These are phyloP conservation scores for Eutrema yunnanense DNA, from an alignment of 345 rosid species.

Conservation along the genomic window DNA sequence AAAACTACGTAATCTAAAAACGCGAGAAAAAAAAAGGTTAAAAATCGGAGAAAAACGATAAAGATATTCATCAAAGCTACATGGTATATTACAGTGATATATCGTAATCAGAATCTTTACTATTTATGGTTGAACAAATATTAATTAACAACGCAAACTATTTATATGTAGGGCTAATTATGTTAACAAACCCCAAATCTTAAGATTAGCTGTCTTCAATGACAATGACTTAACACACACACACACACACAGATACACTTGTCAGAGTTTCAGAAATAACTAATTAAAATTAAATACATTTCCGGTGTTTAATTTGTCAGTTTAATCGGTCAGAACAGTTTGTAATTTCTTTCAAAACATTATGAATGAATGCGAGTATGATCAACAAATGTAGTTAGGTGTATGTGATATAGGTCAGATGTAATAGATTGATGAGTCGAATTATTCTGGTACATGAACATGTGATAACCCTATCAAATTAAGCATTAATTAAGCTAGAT, in stretches of 20 bases:
- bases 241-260: neutral
- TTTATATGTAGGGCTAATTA: neutral
- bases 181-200: neutral
- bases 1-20: neutral
- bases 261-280: neutral
- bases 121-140: neutral
- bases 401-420: neutral
- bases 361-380: too few species aligned
- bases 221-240: neutral
- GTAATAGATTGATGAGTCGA: neutral
- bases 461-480: neutral
- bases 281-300: neutral
- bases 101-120: neutral
- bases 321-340: neutral
- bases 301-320: neutral
- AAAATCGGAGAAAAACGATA: neutral
- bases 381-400: neutral
- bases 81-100: neutral
- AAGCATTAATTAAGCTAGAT: neutral
- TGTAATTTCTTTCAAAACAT: too few species aligned
- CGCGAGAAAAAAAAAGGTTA: neutral
- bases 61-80: neutral
- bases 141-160: neutral
- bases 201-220: neutral
- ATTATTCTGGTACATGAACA: neutral